A percentile compares a stretch with the other conserved stretches of the same genome.
These are phyloP conservation scores for Wallacemonas sp. DNA, from an alignment of 208 protist species.

Conservation along the genomic window DNA sequence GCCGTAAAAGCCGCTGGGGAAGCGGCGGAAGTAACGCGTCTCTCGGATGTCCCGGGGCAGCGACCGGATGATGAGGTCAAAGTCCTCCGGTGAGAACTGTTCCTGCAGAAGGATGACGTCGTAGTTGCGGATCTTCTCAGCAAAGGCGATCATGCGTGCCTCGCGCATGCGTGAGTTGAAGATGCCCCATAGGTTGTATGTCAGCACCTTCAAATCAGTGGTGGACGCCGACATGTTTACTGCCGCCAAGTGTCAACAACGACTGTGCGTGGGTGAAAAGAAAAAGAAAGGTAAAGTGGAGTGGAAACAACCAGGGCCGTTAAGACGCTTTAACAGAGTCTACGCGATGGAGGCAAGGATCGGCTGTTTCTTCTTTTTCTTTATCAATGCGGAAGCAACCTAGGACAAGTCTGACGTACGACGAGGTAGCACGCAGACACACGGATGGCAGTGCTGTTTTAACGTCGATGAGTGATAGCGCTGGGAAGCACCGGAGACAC, in stretches of 20 bases:
- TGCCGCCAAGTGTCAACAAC: background rate
- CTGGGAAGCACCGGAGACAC: too few species aligned
- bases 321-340: too few species aligned
- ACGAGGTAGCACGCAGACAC: too few species aligned
- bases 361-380: too few species aligned
- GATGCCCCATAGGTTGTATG: conserved; percentile 90
- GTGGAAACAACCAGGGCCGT: too few species aligned
- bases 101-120: conserved; percentile 86
- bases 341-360: too few species aligned
- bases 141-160: conserved; percentile 75
- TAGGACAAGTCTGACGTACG: too few species aligned
- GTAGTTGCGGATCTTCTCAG: conserved; percentile 74
- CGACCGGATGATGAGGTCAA: conserved; percentile 49
- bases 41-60: conserved; percentile 40
- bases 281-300: conserved; percentile 6
- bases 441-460: too few species aligned
- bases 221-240: conserved; percentile 3
- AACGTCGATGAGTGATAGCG: too few species aligned
- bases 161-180: conserved; percentile 84
- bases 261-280: too few species aligned
- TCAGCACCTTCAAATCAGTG: conserved; percentile 61
- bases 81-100: conserved; percentile 77
- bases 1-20: conserved; percentile 84
- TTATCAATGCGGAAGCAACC: too few species aligned
- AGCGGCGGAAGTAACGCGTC: conserved; percentile 66